phyloP scores from a whole-genome alignment of 768 basidiomycete species.

The Lactarius pseudohatsudake region DNA sequence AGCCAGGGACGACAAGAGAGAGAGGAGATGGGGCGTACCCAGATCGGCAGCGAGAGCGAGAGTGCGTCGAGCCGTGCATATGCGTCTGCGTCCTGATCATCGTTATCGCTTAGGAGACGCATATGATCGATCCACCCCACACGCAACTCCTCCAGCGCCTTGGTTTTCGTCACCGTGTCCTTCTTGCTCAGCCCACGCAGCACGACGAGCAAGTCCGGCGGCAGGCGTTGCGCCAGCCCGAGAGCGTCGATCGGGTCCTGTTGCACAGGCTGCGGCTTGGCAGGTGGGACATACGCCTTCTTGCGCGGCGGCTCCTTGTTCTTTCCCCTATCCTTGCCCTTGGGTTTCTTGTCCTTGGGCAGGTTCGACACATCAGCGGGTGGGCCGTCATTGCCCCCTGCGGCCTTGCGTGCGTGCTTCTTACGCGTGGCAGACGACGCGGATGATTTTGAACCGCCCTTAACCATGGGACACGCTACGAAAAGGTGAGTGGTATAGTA shows the following conservation, averaged over 20 bases:
- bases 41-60: constrained; percentile 78
- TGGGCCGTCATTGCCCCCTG: constrained; percentile 34
- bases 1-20: background rate
- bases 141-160: constrained; percentile 84
- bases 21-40: constrained; percentile 57
- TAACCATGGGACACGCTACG: constrained; percentile 39
- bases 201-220: constrained; percentile 80
- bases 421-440: constrained; percentile 86
- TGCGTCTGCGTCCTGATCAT: constrained; percentile 41
- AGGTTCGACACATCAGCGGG: constrained; percentile 36
- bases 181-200: constrained; percentile 85
- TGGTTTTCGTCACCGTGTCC: constrained; percentile 77
- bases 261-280: constrained; percentile 68
- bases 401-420: constrained; percentile 83
- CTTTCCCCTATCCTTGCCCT: constrained; percentile 52
- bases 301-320: constrained; percentile 67
- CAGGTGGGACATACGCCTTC: constrained; percentile 86
- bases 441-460: constrained; percentile 61
- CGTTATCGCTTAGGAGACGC: constrained; percentile 20
- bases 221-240: constrained; percentile 70
- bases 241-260: constrained; percentile 87
- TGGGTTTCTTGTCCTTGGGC: constrained; percentile 48
- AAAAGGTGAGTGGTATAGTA: background rate
- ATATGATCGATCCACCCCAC: constrained; percentile 62
- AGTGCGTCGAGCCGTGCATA: constrained; percentile 40